Evolutionary conservation across 768 basidiomycete species (phyloP).

Genomic region (Leccinum subtestaceum): DNA sequence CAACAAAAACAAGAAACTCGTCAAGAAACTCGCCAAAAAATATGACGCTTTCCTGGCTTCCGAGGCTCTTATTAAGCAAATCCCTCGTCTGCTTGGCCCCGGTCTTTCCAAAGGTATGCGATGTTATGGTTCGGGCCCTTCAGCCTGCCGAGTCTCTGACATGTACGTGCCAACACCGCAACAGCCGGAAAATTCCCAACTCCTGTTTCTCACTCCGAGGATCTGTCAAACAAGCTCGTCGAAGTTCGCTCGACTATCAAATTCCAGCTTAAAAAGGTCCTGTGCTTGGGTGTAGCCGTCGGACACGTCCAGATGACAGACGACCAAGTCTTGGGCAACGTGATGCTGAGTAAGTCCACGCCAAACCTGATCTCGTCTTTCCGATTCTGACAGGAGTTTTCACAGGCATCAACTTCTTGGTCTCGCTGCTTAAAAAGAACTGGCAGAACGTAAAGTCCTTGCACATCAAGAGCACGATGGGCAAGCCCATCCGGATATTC

Average conservation of each 20-base stretch:
- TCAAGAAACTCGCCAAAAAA: slow-evolving; percentile 99
- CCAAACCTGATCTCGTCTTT: not conserved
- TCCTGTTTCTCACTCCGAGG: slow-evolving; percentile 89
- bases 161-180: not conserved
- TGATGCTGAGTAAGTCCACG: slow-evolving; percentile 82
- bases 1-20: slow-evolving; percentile 99
- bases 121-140: not conserved
- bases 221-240: slow-evolving; percentile 82
- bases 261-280: slow-evolving; percentile 99
- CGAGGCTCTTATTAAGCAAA: slow-evolving; percentile 98
- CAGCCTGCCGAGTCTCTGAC: not conserved
- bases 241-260: slow-evolving; percentile 99
- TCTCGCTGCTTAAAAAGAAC: slow-evolving; percentile 98
- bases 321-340: slow-evolving; percentile 94
- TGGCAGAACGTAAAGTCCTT: slow-evolving; percentile 99
- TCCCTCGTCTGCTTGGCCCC: slow-evolving; percentile 98
- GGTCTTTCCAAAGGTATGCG: slow-evolving; percentile 93
- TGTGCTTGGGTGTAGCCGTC: slow-evolving; percentile 98
- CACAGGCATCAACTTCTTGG: slow-evolving; percentile 97
- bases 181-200: slow-evolving; percentile 98
- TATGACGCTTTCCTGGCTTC: slow-evolving; percentile 99
- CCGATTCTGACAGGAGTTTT: slow-evolving; percentile 7
- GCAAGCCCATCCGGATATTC: slow-evolving; percentile 95
- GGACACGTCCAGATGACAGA: slow-evolving; percentile 97
- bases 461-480: slow-evolving; percentile 99